Evolutionary conservation across 495 filamentous ascomycete species (phyloP).

Genomic region (Podospora anserina): DNA sequence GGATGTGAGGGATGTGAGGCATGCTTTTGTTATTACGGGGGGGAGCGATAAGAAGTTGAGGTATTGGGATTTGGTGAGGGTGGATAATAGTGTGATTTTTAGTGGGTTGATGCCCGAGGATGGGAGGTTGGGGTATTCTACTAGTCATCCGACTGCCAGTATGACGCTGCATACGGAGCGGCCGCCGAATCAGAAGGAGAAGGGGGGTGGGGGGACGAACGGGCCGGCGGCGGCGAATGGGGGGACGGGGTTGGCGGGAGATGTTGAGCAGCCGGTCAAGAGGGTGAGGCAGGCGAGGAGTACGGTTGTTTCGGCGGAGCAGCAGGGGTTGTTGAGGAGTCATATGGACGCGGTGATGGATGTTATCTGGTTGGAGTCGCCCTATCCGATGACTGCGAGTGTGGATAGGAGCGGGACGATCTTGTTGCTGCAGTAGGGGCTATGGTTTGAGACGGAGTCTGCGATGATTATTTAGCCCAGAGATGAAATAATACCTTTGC

Average conservation of each 20-base stretch:
- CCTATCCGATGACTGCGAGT: conserved; percentile 88
- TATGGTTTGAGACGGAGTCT: not conserved
- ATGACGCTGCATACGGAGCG: conserved; percentile 73
- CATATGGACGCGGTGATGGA: conserved; percentile 89
- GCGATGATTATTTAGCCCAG: not conserved
- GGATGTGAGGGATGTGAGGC: conserved; percentile 56
- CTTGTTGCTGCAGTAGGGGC: conserved; percentile 66
- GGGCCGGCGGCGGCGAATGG: conserved; percentile 39
- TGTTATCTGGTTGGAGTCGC: conserved; percentile 79
- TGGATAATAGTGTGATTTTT: conserved; percentile 71
- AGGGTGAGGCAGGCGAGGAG: conserved; percentile 58
- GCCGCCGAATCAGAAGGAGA: conserved; percentile 42
- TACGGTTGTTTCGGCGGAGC: conserved; percentile 84
- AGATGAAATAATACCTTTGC: not conserved
- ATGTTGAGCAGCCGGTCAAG: conserved; percentile 35
- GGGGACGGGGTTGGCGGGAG: conserved; percentile 23
- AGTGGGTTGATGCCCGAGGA: conserved; percentile 75
- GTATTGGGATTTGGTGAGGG: conserved; percentile 80
- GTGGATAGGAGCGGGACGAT: conserved; percentile 90
- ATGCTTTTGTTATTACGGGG: conserved; percentile 75
- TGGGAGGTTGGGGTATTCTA: conserved; percentile 66
- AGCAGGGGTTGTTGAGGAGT: conserved; percentile 77
- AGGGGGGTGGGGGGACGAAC: not conserved
- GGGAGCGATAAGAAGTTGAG: conserved; percentile 88
- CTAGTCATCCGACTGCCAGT: conserved; percentile 62